These are phyloP conservation scores for Aspergillus diversus DNA, from an alignment of 495 filamentous ascomycete genomes.

Conservation along the genomic window DNA sequence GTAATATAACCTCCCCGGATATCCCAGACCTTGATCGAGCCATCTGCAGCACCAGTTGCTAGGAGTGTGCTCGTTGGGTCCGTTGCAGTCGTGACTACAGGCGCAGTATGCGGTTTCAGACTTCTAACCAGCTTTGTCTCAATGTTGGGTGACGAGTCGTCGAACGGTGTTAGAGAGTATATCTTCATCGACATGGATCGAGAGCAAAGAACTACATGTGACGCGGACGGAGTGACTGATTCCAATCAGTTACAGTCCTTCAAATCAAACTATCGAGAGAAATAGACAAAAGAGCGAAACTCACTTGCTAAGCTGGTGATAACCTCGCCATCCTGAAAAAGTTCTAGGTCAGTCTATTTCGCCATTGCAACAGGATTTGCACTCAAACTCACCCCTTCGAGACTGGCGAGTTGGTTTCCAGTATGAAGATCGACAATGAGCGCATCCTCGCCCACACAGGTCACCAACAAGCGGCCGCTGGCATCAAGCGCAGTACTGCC, in stretches of 20 bases:
- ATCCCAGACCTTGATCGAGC: slow-evolving; percentile 95
- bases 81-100: slow-evolving; percentile 79
- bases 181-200: slow-evolving; percentile 93
- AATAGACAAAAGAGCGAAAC: slow-evolving; percentile 27
- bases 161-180: slow-evolving; percentile 68
- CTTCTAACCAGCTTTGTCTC: slow-evolving; percentile 72
- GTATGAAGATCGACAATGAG: slow-evolving; percentile 83
- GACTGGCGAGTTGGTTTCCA: slow-evolving; percentile 77
- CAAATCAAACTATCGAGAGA: slow-evolving; percentile 7
- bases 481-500: slow-evolving; percentile 83
- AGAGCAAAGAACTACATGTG: slow-evolving; percentile 87
- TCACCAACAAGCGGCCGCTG: slow-evolving; percentile 80
- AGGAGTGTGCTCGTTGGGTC: slow-evolving; percentile 87
- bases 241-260: slow-evolving; percentile 24
- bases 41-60: slow-evolving; percentile 90
- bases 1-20: slow-evolving; percentile 88
- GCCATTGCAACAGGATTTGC: slow-evolving; percentile 1
- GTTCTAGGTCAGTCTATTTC: slow-evolving; percentile 25
- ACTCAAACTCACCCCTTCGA: slow-evolving; percentile 76
- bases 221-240: slow-evolving; percentile 81
- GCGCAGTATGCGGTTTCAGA: slow-evolving; percentile 86
- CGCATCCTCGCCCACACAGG: slow-evolving; percentile 85
- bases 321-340: slow-evolving; percentile 80
- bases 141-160: slow-evolving; percentile 54
- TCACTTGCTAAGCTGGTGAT: slow-evolving; percentile 84